Base-by-base conservation (phyloP, 2,329 filamentous ascomycete species). In the Calonectria honghensis region DNA sequence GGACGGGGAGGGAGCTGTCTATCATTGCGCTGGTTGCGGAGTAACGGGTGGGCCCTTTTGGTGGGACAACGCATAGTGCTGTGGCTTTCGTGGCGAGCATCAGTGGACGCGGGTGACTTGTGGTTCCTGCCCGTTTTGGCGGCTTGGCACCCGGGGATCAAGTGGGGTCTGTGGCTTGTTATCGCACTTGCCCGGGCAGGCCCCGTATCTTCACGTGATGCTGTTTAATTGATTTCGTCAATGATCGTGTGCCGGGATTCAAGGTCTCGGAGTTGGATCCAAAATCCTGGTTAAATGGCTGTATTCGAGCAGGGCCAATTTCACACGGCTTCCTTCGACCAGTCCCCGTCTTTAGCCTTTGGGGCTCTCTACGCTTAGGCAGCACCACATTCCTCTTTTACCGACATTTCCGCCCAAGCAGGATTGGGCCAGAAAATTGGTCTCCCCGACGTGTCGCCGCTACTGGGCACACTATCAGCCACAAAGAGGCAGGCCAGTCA, bases 1-100 rank as follows among this genome's bases (percentile, higher is more conserved):
- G 32, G 65, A 68, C 54, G 68, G 48, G 51, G 27, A 61, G 59
- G 29, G 16, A 48, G 50, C 69, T 66, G 29, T 59, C 37, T 27
- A 29, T 39, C 18, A 48, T 61, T 35, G 35, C n/a, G 67, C 66
- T 73, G 73, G 73, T 75, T 75, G 74, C 74, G 74, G 73, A 72
- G 74, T 73, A 68, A 75, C 74, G 45, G 48, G 54, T 52, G 63
- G 45, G 57, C 52, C 59, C 72, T 31, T 52, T 39, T 37, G 45
- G 72, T 74, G 63, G 31, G 64, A 59, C 73, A 74, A 64, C 68
- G 54, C 69, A 74, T 51, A 29, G 32, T 24, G 45, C 29, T 48
- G 68, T 71, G 68, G 68, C 68, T 24, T 16, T 48, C 39, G 61
- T 67, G 61, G 50, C 69, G 52, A 29, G 37, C 52, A 27, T 27